phyloP scores from a whole-genome alignment of 371 early-diverging fungal genomes.

The Mucor velutinosus region DNA sequence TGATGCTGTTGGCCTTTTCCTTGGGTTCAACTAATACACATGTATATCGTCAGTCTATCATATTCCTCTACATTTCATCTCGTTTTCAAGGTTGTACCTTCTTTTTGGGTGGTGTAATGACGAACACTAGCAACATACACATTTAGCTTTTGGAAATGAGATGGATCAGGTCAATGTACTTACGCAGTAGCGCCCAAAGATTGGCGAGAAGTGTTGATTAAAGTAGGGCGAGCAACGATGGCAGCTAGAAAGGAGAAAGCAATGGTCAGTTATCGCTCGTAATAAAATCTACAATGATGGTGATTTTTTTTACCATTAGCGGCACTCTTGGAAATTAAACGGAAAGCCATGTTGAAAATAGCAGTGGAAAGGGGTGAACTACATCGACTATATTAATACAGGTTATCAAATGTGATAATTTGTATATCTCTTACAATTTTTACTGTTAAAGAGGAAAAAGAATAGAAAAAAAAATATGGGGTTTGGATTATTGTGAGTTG shows the following conservation, averaged over 20 bases:
- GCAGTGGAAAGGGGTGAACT: conserved; percentile 3
- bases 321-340: conserved; percentile 36
- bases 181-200: conserved; percentile 35
- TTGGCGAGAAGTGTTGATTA: conserved; percentile 27
- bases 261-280: neutral
- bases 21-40: conserved; percentile 49
- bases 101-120: conserved; percentile 30
- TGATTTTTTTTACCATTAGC: conserved; percentile 20
- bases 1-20: conserved; percentile 82
- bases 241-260: conserved; percentile 21
- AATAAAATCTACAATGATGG: neutral
- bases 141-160: neutral
- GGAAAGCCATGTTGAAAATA: conserved; percentile 29
- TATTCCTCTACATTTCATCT: neutral
- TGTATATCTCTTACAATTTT: conserved; percentile 5
- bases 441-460: conserved; percentile 7
- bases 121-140: conserved; percentile 15
- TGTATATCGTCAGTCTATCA: neutral
- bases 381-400: neutral
- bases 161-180: conserved; percentile 7
- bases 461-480: neutral
- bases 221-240: conserved; percentile 27
- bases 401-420: neutral
- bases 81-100: conserved; percentile 14
- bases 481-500: neutral